Base-by-base conservation (phyloP, 2,329 filamentous ascomycete species). In the Tolypocladium ovalisporum region DNA sequence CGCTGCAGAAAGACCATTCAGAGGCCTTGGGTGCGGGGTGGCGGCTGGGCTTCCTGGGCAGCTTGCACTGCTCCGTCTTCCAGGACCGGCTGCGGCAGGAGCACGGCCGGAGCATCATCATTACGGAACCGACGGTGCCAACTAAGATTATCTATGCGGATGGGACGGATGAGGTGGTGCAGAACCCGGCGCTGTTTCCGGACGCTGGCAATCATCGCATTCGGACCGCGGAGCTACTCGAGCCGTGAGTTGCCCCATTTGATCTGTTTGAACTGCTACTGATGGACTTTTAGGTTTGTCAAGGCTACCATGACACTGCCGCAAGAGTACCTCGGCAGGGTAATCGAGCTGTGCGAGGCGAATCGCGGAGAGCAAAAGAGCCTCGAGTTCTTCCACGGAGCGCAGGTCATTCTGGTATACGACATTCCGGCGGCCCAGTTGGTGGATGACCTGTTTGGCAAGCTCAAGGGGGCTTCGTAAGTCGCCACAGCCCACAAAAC, bases 61-160 rank as follows among this genome's bases (percentile, higher is more conserved):
- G 92, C 15, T 77, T 99, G 53, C 94, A 99, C 71, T 97, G 94
- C 74, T 97, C 92, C n/a, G 94, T 99, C 5, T 99, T 99, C 65
- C 92, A 99, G 73, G 94, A 99, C 71, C 88, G 94, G 1, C 75
- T 99, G 56, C 85, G 90, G 49, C 91, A 97, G 72, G 94, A 99
- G 71, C 92, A 99, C 66, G 94, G 93, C 6, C 88, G 89, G 3
- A 94, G 86, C 66, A 91, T 99, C 68, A 97, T 99, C 72, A 94
- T 99, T 69, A 99, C 94, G 0, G 93, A 96, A 40, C 94, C 94
- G 0, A 93, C 90, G 0, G 94, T 99, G 15, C 92, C 94, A 3
- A 95, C 93, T 65, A 95, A 92, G 70, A 81, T 97, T 9, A 71
- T 89, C 12, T 94, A 86, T 80, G 80, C 77, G 52, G 84, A 92